Evolutionary conservation across 2,329 filamentous ascomycete species (phyloP), one percentile per base, ranked within the genome.

Genomic region (Xylaria sp.): DNA sequence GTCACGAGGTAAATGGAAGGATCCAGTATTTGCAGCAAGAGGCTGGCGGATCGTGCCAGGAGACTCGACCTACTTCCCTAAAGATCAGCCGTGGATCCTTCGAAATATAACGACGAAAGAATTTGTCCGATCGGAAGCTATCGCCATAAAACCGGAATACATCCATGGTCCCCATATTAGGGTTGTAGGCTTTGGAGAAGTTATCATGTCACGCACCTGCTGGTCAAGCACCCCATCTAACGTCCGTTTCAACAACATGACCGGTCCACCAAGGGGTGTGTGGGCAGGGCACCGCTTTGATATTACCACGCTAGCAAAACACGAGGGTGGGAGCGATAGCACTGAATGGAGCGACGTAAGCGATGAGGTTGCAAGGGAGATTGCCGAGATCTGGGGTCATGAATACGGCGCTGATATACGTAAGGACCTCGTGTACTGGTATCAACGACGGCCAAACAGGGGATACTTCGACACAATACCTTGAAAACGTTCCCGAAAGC

Each of bases 21-120:
- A 36, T 36, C 34, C 34, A 36, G 34, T 11, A 36, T 36, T 7
- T 36, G 34, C 2, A 36, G 34, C 11, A 36, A 36, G 34, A 36
- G 34, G 3, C 34, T 6, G 8, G 1, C 6, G 34, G 34, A 36
- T 36, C 34, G 8, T 36, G 2, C 34, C 11, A 7, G 11, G 6
- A 36, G 3, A 7, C 34, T 36, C 34, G 17, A 68, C 57, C 42
- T 77, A 77, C 68, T 76, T 73, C 61, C 76, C 74, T 5, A 53
- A 47, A n/a, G 70, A 76, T 54, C 71, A 78, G 60, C 69, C 54
- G 4, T 79, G 75, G 77, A 69, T 79, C 59, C 70, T 80, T 30
- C 73, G 78, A 42, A 79, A 79, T 65, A 30, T 79, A 53, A 78
- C 77, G 1, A 78, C 72, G 4, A 75, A 75, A 39, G 72, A 79